phyloP scores from a whole-genome alignment of 345 rosid genomes.

The Salix caprea region DNA sequence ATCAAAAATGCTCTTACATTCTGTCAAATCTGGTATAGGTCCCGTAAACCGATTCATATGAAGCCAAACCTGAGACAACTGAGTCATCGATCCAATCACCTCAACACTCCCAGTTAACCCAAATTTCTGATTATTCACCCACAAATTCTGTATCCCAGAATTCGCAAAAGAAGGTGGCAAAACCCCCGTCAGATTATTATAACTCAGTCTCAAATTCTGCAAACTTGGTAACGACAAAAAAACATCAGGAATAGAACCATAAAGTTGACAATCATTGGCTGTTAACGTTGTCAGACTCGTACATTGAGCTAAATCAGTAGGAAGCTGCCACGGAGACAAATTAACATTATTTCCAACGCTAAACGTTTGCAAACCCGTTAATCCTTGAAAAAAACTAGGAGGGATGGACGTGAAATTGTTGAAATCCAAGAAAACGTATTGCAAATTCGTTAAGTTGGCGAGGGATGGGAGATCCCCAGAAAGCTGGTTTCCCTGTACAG shows the following conservation, averaged over 20 bases:
- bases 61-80: slow-evolving; percentile 71
- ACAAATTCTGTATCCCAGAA: slow-evolving; percentile 49
- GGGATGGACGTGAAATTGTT: slow-evolving; percentile 60
- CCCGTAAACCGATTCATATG: slow-evolving; percentile 68
- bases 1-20: slow-evolving; percentile 48
- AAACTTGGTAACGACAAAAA: slow-evolving; percentile 49
- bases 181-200: slow-evolving; percentile 67
- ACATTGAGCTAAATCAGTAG: slow-evolving; percentile 48
- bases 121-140: slow-evolving; percentile 59
- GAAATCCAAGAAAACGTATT: slow-evolving; percentile 35
- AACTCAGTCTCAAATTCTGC: slow-evolving; percentile 53
- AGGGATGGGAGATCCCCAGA: slow-evolving; percentile 61
- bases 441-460: slow-evolving; percentile 46
- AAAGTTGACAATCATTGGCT: slow-evolving; percentile 37
- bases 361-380: slow-evolving; percentile 45
- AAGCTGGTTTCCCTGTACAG: slow-evolving; percentile 53
- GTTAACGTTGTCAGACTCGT: slow-evolving; percentile 32
- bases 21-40: slow-evolving; percentile 72
- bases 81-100: slow-evolving; percentile 55
- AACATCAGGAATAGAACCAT: slow-evolving; percentile 61
- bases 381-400: slow-evolving; percentile 54
- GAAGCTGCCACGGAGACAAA: slow-evolving; percentile 58
- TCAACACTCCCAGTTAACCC: slow-evolving; percentile 61
- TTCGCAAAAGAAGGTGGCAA: slow-evolving; percentile 56
- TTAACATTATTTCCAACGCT: slow-evolving; percentile 37